Conservation (phyloP, 2,329 filamentous ascomycete genomes). For the Blumeriella jaapii region DNA sequence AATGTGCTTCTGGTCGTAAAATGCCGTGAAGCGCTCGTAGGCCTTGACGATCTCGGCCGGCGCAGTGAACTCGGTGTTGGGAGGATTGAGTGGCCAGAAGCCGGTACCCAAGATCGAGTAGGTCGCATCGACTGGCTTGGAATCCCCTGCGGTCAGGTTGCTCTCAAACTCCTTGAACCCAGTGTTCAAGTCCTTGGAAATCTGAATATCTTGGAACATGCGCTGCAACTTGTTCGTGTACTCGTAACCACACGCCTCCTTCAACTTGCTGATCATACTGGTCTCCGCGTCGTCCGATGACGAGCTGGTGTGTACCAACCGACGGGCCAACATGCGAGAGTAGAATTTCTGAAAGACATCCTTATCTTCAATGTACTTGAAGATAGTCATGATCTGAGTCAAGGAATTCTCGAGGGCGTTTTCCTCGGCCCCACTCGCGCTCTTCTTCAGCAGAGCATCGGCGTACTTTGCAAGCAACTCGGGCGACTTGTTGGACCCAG, state of each 20-base stretch:
- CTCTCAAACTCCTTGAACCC: conserved; percentile 73
- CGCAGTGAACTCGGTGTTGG: conserved; percentile 78
- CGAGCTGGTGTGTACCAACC: conserved; percentile 87
- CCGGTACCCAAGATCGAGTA: conserved; percentile 93
- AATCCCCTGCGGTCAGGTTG: conserved; percentile 46
- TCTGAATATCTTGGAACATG: conserved; percentile 99
- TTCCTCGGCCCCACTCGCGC: conserved; percentile 84
- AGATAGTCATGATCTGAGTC: conserved; percentile 94
- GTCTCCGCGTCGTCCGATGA: conserved; percentile 96
- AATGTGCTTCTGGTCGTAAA: conserved; percentile 94
- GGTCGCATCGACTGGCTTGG: conserved; percentile 66
- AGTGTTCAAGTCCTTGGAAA: conserved; percentile 90
- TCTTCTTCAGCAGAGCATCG: conserved; percentile 85
- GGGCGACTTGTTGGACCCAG: conserved; percentile 84
- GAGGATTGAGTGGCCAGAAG: conserved; percentile 89
- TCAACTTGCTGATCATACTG: conserved; percentile 98
- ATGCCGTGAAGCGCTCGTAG: conserved; percentile 78
- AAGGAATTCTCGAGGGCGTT: conserved; percentile 83
- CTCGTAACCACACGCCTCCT: conserved; percentile 96
- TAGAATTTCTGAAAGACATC: conserved; percentile 99
- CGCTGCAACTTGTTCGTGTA: conserved; percentile 99
- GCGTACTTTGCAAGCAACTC: conserved; percentile 93
- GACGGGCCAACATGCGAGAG: conserved; percentile 88
- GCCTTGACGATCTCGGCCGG: conserved; percentile 77
- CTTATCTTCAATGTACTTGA: conserved; percentile 99